These are phyloP conservation scores for Penicillium silybi DNA, from an alignment of 495 filamentous ascomycete species.

Conservation along the genomic window DNA sequence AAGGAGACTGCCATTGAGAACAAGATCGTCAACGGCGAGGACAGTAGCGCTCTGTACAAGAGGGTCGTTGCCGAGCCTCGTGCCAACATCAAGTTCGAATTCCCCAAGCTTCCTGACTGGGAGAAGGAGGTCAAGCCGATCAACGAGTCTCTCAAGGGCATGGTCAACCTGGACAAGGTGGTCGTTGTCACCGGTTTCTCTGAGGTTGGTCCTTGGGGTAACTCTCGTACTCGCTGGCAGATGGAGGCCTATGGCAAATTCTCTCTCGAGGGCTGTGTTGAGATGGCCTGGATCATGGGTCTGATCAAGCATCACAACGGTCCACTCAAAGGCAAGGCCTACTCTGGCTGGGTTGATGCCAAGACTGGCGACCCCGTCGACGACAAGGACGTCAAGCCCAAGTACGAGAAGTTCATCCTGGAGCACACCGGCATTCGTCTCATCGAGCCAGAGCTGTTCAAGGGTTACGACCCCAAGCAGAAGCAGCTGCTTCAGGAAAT, in stretches of 20 bases:
- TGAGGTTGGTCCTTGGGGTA: slow-evolving; percentile 97
- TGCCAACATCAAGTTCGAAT: slow-evolving; percentile 96
- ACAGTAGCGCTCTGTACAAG: slow-evolving; percentile 87
- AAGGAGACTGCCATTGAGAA: slow-evolving; percentile 97
- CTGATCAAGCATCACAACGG: slow-evolving; percentile 98
- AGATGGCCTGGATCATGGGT: slow-evolving; percentile 99
- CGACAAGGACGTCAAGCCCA: slow-evolving; percentile 94
- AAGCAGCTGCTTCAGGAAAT: slow-evolving; percentile 98
- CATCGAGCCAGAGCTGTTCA: slow-evolving; percentile 96
- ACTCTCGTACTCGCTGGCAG: slow-evolving; percentile 95
- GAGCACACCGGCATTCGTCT: slow-evolving; percentile 97
- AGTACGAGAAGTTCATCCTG: slow-evolving; percentile 94
- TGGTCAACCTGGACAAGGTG: slow-evolving; percentile 97
- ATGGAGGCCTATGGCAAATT: slow-evolving; percentile 98
- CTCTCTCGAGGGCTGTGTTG: slow-evolving; percentile 94
- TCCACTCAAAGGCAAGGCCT: slow-evolving; percentile 93
- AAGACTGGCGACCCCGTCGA: slow-evolving; percentile 94
- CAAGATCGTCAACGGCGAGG: slow-evolving; percentile 93
- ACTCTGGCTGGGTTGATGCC: slow-evolving; percentile 94
- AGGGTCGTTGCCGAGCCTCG: slow-evolving; percentile 89
- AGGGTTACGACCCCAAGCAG: slow-evolving; percentile 95
- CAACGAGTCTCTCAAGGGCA: slow-evolving; percentile 83
- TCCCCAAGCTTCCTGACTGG: slow-evolving; percentile 87
- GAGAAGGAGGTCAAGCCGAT: slow-evolving; percentile 85
- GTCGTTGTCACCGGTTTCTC: slow-evolving; percentile 97